Evolutionary conservation across 139 green algal species (phyloP), one percentile per base, ranked within the genome.

Genomic region (Chlamydomonas sp.): DNA sequence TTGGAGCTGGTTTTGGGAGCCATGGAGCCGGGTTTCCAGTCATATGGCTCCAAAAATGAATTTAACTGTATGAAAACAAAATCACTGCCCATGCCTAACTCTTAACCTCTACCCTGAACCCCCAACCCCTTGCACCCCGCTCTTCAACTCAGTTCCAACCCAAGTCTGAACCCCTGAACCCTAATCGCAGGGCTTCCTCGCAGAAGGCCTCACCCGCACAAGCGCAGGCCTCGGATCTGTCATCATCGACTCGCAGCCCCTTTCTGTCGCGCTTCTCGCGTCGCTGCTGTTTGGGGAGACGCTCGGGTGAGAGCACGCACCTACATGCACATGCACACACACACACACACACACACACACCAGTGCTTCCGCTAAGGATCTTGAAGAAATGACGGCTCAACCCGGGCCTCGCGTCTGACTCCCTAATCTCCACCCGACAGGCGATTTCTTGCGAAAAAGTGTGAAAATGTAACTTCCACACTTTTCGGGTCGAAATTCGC

Each of bases 251-350:
- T 63, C 43, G 30, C 65, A 69, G 43, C 65, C 65, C 5, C 47
- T 71, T 28, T 63, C 65, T 1, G 93, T 99, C 26, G 94, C 95
- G 1, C 31, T 98, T 6, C 85, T 99, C 34, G 92, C 95, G 0
- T 75, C 92, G 0, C 33, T 97, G 34, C 76, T 99, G 5, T 97
- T 96, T 73, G 91, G 91, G 20, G 95, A 99, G 82, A 65, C 22
- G 1, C 77, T 83, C 24, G 68, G 57, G n/a, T 30, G 33, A 10
- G 26, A 5, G 34, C 29, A 72, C 34, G 35, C 61, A 50, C 34
- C 28, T 35, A 54, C 61, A 68, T n/a, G 30, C 61, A 68, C 16
- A 49, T 26, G 34, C 33, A 54, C 33, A 50, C 22, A 37, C 26
- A 60, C 10, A 22, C 37, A 59, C 37, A 70, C 24, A 54, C 20